Evolutionary conservation across 345 rosid species (phyloP), one percentile per base, ranked within the genome.

Genomic region (Diplotaxis tenuifolia): DNA sequence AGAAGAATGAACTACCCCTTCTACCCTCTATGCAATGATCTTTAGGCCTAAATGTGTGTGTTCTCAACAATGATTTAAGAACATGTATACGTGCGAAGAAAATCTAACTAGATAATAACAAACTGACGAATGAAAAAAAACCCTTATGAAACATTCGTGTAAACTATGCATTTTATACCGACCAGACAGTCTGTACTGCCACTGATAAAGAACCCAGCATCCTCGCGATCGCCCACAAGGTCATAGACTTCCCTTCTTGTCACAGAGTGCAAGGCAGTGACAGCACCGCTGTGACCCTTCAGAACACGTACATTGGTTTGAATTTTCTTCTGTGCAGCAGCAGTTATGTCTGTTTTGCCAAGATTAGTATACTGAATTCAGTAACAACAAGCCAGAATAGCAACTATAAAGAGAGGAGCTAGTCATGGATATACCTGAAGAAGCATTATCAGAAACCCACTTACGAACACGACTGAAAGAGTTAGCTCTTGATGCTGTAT

Each of bases 161-260:
- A 38, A n/a, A 73, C 31, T 16, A 68, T 14, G 66, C 47, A 73
- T 31, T 73, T 54, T 53, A 31, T 57, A 69, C 69, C 20, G 58
- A 96, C 99, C 84, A 79, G 79, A 80, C 97, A 84, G 71, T 96
- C 98, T 10, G 97, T 89, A 82, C 99, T 92, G 72, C 99, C 99
- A 80, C 99, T 92, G 77, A 96, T 96, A 74, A 92, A 96, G 90
- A 92, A 90, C 70, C 99, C 98, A 64, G 98, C 97, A 89, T 92
- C 98, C 83, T 96, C 98, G 52, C 98, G 99, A 65, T 92, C 98
- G 63, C 97, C 98, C 42, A 92, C 96, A 59, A 92, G 85, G 86
- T 96, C 99, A 86, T 98, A 92, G 21, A 96, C 99, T 83, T 92
- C 99, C 80, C 97, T 89, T 82, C 87, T 87, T 53, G 98, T 92